A percentile compares a stretch with the other conserved stretches of the same genome.
These are phyloP conservation scores for Sesbania bispinosa DNA, from an alignment of 306 rosid species.

Conservation along the genomic window DNA sequence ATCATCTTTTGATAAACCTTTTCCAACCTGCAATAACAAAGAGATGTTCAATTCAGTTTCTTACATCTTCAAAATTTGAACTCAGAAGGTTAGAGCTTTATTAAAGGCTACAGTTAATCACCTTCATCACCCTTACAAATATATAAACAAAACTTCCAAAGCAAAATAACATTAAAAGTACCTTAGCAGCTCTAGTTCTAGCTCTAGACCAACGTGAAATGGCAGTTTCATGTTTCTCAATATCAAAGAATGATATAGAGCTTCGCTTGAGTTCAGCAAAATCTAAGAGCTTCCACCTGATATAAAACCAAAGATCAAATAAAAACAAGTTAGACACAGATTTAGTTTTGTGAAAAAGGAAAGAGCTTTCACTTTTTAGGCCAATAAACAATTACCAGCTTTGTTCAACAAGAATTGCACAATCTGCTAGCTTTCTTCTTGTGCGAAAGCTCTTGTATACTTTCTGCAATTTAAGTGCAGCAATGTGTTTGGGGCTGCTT, in stretches of 20 bases:
- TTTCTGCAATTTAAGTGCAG: constrained; percentile 92
- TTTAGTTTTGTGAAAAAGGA: not conserved
- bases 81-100: not conserved
- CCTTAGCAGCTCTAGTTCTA: constrained; percentile 98
- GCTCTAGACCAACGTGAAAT: constrained; percentile 99
- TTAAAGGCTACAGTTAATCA: not conserved
- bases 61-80: not conserved
- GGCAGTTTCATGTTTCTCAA: constrained; percentile 94
- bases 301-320: constrained; percentile 9
- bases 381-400: constrained; percentile 66
- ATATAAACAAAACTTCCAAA: not conserved
- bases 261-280: constrained; percentile 93
- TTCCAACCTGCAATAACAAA: constrained; percentile 77
- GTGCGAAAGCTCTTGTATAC: constrained; percentile 98
- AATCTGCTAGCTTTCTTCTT: constrained; percentile 94
- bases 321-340: constrained; percentile 28
- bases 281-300: constrained; percentile 98
- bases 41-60: constrained; percentile 14
- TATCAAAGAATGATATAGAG: constrained; percentile 89
- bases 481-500: constrained; percentile 66
- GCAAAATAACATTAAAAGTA: constrained; percentile 21
- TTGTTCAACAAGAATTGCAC: constrained; percentile 97
- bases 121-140: not conserved
- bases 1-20: constrained; percentile 84
- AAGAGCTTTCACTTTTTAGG: not conserved